phyloP scores from a whole-genome alignment of 2,329 filamentous ascomycete species.

The Fusarium temperatum region DNA sequence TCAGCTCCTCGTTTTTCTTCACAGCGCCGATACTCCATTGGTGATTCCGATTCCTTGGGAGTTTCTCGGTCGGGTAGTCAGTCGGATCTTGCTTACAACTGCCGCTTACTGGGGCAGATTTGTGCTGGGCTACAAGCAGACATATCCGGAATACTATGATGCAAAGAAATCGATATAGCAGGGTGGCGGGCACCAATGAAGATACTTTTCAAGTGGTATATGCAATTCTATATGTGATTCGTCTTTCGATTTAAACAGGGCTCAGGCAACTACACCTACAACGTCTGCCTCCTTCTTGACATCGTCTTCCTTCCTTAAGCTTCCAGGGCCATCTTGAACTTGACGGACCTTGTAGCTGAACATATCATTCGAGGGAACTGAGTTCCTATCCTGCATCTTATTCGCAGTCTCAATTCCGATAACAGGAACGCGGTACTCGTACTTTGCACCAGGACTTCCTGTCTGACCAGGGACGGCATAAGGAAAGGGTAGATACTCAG shows the following conservation, averaged over 20 bases:
- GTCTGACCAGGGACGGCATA: constrained; percentile 54
- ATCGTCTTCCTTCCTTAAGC: neutral
- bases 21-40: neutral
- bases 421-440: constrained; percentile 47
- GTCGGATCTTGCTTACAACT: neutral
- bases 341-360: constrained; percentile 14
- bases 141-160: neutral
- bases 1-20: constrained; percentile 3
- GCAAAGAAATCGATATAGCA: neutral
- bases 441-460: constrained; percentile 36
- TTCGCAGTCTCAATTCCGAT: constrained; percentile 43
- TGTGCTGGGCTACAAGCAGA: neutral
- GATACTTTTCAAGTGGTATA: fast-evolving
- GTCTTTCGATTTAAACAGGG: neutral
- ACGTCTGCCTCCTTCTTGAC: neutral
- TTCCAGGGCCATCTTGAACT: neutral
- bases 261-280: neutral
- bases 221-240: fast-evolving
- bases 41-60: neutral
- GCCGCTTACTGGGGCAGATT: constrained; percentile 1
- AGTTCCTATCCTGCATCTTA: constrained; percentile 46
- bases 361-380: constrained; percentile 45
- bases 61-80: neutral
- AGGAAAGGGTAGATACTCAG: constrained; percentile 69
- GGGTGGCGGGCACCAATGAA: fast-evolving